phyloP scores from a whole-genome alignment of 2,329 filamentous ascomycete species.

The Penicillium sp. region DNA sequence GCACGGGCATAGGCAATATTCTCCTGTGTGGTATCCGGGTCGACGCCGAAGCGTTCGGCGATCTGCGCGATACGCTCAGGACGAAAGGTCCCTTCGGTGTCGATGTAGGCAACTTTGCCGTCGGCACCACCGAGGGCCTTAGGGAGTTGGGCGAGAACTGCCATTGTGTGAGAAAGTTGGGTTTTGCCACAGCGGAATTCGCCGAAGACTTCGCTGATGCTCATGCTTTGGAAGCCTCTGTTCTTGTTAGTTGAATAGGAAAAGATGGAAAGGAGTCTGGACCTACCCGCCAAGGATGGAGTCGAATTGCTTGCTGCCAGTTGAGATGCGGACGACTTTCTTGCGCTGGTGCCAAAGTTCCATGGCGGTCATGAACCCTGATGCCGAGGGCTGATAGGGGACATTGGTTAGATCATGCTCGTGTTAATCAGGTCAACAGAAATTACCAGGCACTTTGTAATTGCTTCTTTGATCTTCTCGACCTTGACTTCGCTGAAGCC shows the following conservation, averaged over 20 bases:
- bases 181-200: constrained; percentile 60
- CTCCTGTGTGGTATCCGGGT: constrained; percentile 57
- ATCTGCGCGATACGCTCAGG: constrained; percentile 65
- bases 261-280: background rate
- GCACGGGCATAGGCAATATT: constrained; percentile 64
- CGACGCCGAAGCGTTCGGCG: constrained; percentile 60
- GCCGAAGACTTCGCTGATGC: constrained; percentile 55
- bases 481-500: constrained; percentile 67
- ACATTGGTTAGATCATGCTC: constrained; percentile 1
- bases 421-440: constrained; percentile 3
- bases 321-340: constrained; percentile 61
- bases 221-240: constrained; percentile 66
- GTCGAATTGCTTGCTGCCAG: constrained; percentile 66
- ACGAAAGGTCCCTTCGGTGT: constrained; percentile 62
- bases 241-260: background rate
- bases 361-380: constrained; percentile 61
- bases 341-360: constrained; percentile 61
- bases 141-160: constrained; percentile 56
- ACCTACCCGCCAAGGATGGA: constrained; percentile 58
- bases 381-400: constrained; percentile 49
- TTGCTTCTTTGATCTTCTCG: constrained; percentile 66
- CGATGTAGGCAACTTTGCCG: constrained; percentile 66
- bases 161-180: constrained; percentile 65
- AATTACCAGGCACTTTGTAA: constrained; percentile 55
- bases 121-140: constrained; percentile 61